Base-by-base conservation (phyloP, 495 filamentous ascomycete genomes). In the Cudoniella acicularis region DNA sequence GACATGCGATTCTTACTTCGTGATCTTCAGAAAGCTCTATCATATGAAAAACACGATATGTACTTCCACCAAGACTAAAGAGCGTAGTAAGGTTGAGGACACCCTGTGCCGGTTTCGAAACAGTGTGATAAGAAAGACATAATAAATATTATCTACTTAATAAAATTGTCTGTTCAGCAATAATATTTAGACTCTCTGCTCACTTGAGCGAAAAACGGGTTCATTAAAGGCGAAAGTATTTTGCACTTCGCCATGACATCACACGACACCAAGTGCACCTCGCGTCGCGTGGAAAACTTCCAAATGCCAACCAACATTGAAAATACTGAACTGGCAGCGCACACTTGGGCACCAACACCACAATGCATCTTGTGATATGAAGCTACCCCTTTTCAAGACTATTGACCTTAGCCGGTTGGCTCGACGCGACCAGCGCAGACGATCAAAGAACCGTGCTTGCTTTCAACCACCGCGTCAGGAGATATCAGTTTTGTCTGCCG, bases 1-100 rank as follows among this genome's bases (percentile, higher is more conserved):
- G 9, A 56, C 54, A 24, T 52, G 57, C 75, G 63, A 74, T 72
- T 21, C 75, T 66, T 21, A 75, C 76, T 58, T 78, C 76, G 60
- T 75, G 72, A 54, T 78, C 74, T 64, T 74, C 68, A 10, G 72
- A 68, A 55, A 76, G 74, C 60, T 74, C 70, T 25, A 72, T 63
- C 52, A 73, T 73, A 56, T 74, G 73, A 0, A 64, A 70, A 10
- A 75, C 63, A 10, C 69, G 61, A 27, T 69, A 66, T 23, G 70
- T 75, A 24, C 47, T 43, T 24, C 59, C 53, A 47, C 24, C 52
- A 21, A 73, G 64, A 20, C 64, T 61, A 22, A 58, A 61, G 1
- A 76, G 63, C 25, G 72, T 69, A 8, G 65, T 64, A 21, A 77
- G 67, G 54, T 76, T 74, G 11, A 69, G 24, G 13, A 48, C 48